Evolutionary conservation across 2,329 filamentous ascomycete species (phyloP), one percentile per base, ranked within the genome.

Genomic region (Polychaeton citri): DNA sequence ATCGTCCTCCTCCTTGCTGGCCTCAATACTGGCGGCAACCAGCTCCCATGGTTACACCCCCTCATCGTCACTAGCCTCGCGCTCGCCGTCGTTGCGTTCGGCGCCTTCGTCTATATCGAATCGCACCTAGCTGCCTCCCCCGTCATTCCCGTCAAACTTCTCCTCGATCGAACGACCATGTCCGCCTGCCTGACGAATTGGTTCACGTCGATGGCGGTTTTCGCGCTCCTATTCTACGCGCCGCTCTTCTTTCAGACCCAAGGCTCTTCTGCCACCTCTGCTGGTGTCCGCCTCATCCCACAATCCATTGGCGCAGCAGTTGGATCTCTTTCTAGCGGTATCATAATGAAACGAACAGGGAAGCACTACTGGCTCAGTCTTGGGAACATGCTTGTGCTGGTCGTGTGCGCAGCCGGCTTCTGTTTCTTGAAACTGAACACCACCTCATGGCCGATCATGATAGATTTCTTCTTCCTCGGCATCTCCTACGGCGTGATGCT

Each of bases 161-260:
- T 90, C 2, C 52, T 74, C 15, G 61, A 79, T 38, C 74, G 80
- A 24, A 90, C 83, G 2, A 74, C 88, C 1, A 61, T 78, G 35
- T 66, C 77, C 0, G 79, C 80, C 3, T 88, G 82, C 51, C 56
- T 83, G 36, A 74, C 76, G 28, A 87, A 87, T 51, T 71, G 85
- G 56, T 69, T 85, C 41, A 65, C 64, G 40, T 81, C 78, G 19
- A 88, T 87, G 79, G 65, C 74, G 8, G 63, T 76, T 38, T 79
- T 79, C 55, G 72, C 74, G 31, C 59, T 73, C 18, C 44, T 81
- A 3, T 88, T 84, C 62, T 83, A 82, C 58, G 62, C 83, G n/a
- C 80, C 82, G 1, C 63, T 88, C 2, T 84, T 80, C 58, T 83
- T 81, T 58, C 83, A 88, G 57, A 81, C 78, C 4, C 65, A 79